Evolutionary conservation across 176 grass and related monocot species (phyloP).

Genomic region (Alopecurus myosuroides): DNA sequence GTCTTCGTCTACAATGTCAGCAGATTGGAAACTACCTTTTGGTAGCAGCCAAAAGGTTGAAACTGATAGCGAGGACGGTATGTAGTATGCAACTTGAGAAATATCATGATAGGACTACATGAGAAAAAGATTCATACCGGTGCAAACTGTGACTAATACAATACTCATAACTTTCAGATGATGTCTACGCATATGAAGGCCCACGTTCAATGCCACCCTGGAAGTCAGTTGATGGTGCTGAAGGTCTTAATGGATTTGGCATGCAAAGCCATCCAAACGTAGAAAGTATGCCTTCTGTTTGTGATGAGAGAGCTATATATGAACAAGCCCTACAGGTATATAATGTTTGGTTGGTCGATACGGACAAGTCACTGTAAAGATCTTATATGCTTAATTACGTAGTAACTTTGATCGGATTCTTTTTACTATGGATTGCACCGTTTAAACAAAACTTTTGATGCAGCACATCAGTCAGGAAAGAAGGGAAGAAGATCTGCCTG

Average conservation of each 20-base stretch:
- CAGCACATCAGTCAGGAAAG: slow-evolving; percentile 75
- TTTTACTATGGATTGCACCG: neutral
- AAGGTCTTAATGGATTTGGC: slow-evolving; percentile 20
- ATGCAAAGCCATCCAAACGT: slow-evolving; percentile 24
- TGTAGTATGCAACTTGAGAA: slow-evolving; percentile 7
- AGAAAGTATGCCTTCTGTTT: slow-evolving; percentile 45
- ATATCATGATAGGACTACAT: neutral
- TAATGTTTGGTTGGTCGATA: slow-evolving; percentile 11
- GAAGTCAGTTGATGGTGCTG: slow-evolving; percentile 23
- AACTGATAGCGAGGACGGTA: neutral
- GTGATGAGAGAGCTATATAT: slow-evolving; percentile 75
- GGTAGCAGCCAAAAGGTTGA: neutral
- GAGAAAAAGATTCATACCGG: neutral
- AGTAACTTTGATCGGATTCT: neutral
- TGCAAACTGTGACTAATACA: neutral
- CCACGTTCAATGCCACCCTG: slow-evolving; percentile 20
- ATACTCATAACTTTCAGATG: slow-evolving; percentile 28
- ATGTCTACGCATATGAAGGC: slow-evolving; percentile 42
- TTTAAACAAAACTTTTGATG: neutral
- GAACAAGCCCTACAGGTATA: slow-evolving; percentile 88
- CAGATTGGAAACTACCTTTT: neutral
- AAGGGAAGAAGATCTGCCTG: slow-evolving; percentile 66
- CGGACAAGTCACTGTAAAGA: neutral
- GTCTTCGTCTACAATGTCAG: slow-evolving; percentile 14
- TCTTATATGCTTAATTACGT: neutral